Base-by-base conservation (phyloP, 352 stramenopile species). In the Globisporangium emineosum region DNA sequence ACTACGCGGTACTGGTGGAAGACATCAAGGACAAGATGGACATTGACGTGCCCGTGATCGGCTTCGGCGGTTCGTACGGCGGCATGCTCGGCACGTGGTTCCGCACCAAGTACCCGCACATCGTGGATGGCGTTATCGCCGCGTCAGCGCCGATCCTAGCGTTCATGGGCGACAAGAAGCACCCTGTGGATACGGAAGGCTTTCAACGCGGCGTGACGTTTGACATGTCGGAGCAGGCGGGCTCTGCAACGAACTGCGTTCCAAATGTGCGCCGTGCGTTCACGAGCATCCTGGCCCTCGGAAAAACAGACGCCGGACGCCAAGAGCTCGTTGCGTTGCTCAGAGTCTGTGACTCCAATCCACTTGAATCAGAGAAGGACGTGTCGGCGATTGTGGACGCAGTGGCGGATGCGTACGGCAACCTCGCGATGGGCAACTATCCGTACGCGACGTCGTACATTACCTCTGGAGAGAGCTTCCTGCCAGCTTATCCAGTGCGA, bases 41-140 rank as follows among this genome's bases (percentile, higher is more conserved):
- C 6, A 70, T 56, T 1, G 70, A 88, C 52, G 70, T 88, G 45
- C 76, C 77, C 0, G 79, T 89, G 15, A 80, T 91, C 57, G 83
- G 76, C 58, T 91, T 91, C 60, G 83, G 86, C 19, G 86, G 83
- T 17, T 90, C 81, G 30, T 94, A 94, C 66, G 84, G 86, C 25
- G 86, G 84, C 25, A 92, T 90, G 78, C 66, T 94, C 4, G 76
- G 56, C 53, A 77, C 82, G n/a, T 94, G 84, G 77, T 82, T 94
- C 56, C 64, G 84, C 3, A 68, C 86, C 69, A 89, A 89, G 66
- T 91, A 93, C 66, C 86, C 86, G 52, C 75, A 90, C 65, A 68
- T 91, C 37, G 60, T 94, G 43, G 76, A 87, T 63, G 85, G 81
- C 42, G 71, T 79, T 0, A 78, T 94, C 43, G 82, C 86, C 0